phyloP scores from a whole-genome alignment of 2,329 filamentous ascomycete genomes.

The Furcasterigmium furcatum region DNA sequence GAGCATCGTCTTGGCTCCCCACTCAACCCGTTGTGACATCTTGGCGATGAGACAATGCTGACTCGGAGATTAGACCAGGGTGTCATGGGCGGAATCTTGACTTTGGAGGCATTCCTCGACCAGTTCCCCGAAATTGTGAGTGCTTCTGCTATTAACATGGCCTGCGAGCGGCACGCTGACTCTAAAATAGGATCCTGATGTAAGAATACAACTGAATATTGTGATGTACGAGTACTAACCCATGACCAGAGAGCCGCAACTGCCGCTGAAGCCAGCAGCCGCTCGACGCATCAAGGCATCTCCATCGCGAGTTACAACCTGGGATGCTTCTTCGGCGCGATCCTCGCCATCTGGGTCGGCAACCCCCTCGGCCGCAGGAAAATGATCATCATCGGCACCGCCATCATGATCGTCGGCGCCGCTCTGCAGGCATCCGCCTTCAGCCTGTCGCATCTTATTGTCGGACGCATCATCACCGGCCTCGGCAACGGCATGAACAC shows the following conservation, averaged over 20 bases:
- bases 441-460: constrained; percentile 50
- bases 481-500: constrained; percentile 31
- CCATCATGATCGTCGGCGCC: constrained; percentile 42
- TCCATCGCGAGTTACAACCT: constrained; percentile 55
- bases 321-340: constrained; percentile 53
- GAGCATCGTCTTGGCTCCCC: not conserved
- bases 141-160: no score
- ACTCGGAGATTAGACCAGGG: constrained; percentile 60
- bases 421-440: constrained; percentile 40
- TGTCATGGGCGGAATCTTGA: constrained; percentile 73
- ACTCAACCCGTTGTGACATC: not conserved
- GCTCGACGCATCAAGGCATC: constrained; percentile 48
- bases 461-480: constrained; percentile 46
- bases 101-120: constrained; percentile 57
- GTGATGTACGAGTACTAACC: not conserved
- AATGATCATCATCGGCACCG: constrained; percentile 36
- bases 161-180: no score
- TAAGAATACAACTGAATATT: not conserved
- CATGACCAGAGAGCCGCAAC: constrained; percentile 21
- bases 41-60: not conserved
- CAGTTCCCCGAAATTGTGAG: constrained; percentile 46
- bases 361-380: constrained; percentile 39
- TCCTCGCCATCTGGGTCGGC: constrained; percentile 23
- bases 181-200: not conserved
- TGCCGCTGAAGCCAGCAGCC: constrained; percentile 27